A percentile compares a stretch with the other conserved stretches of the same genome.
phyloP scores from a whole-genome alignment of 1,284 basidiomycete species.

The Acaromyces ingoldii region DNA sequence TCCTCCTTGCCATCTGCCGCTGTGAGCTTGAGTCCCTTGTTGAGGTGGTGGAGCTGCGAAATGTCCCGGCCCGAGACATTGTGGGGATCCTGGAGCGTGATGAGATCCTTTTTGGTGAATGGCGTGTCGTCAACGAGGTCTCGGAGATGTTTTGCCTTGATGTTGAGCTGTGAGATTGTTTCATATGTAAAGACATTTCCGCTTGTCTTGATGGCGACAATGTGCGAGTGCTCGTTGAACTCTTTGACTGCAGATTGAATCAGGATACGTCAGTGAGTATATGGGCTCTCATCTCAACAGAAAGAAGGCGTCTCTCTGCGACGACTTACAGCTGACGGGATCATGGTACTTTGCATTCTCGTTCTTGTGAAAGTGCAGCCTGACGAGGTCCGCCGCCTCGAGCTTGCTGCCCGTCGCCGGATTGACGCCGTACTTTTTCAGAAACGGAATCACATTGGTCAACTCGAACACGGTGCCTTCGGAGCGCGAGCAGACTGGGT shows the following conservation, averaged over 20 bases:
- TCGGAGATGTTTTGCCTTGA: slow-evolving; percentile 66
- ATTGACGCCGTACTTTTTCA: slow-evolving; percentile 66
- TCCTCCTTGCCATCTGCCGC: slow-evolving; percentile 33
- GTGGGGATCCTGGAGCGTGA: slow-evolving; percentile 64
- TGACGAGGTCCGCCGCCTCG: slow-evolving; percentile 72
- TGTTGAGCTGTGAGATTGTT: slow-evolving; percentile 60
- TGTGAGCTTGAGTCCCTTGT: slow-evolving; percentile 35
- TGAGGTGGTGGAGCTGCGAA: slow-evolving; percentile 39
- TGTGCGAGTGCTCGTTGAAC: slow-evolving; percentile 56
- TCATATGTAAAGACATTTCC: slow-evolving; percentile 87
- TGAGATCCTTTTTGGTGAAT: slow-evolving; percentile 80
- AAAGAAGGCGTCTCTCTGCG: no score
- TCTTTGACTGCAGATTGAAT: no score
- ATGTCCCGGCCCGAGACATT: slow-evolving; percentile 38
- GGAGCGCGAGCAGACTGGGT: slow-evolving; percentile 81
- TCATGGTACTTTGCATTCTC: slow-evolving; percentile 45
- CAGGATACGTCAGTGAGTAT: no score
- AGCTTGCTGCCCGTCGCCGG: slow-evolving; percentile 82
- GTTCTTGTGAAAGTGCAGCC: slow-evolving; percentile 71
- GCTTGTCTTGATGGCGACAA: slow-evolving; percentile 53
- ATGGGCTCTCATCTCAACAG: no score
- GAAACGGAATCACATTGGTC: slow-evolving; percentile 79
- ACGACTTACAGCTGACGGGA: slow-evolving; percentile 54
- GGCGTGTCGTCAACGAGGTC: slow-evolving; percentile 77
- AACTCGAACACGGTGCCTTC: slow-evolving; percentile 50